Conservation (phyloP, 2,329 filamentous ascomycete genomes). For the Diaporthe batatas region DNA sequence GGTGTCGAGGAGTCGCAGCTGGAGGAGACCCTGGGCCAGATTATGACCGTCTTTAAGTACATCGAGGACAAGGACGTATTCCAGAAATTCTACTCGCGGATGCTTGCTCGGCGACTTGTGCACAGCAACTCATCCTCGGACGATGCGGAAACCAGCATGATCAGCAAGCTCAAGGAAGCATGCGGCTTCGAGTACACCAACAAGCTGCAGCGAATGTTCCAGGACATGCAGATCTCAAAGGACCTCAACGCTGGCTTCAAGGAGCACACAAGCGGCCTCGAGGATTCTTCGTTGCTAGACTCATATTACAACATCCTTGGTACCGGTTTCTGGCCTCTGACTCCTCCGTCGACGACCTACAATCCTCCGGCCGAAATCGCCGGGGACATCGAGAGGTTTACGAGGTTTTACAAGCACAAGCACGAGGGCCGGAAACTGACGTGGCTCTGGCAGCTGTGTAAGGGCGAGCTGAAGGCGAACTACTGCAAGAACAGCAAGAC, state of each 20-base stretch:
- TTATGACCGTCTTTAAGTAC: constrained; percentile 99
- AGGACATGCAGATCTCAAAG: constrained; percentile 99
- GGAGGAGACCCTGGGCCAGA: constrained; percentile 87
- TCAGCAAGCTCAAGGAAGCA: constrained; percentile 97
- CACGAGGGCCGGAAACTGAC: constrained; percentile 96
- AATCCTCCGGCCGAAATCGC: constrained; percentile 87
- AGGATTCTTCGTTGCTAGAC: constrained; percentile 81
- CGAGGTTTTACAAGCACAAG: constrained; percentile 94
- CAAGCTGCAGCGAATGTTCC: constrained; percentile 99
- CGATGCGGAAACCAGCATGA: constrained; percentile 99
- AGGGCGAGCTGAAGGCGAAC: constrained; percentile 94
- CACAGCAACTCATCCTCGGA: constrained; percentile 96
- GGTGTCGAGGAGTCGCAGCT: constrained; percentile 94
- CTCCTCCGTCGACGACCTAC: constrained; percentile 88
- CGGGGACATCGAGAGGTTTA: constrained; percentile 90
- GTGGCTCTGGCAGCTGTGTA: constrained; percentile 98
- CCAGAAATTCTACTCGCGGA: constrained; percentile 98
- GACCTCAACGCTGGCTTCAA: constrained; percentile 93
- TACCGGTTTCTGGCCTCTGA: constrained; percentile 97
- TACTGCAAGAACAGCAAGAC: constrained; percentile 92
- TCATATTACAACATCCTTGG: constrained; percentile 93
- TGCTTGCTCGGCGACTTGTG: constrained; percentile 93
- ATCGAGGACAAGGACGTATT: constrained; percentile 99
- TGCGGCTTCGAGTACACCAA: constrained; percentile 99
- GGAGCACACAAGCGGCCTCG: constrained; percentile 75